Conservation (phyloP, 2,329 filamentous ascomycete genomes). For the Blumeria hordei region DNA sequence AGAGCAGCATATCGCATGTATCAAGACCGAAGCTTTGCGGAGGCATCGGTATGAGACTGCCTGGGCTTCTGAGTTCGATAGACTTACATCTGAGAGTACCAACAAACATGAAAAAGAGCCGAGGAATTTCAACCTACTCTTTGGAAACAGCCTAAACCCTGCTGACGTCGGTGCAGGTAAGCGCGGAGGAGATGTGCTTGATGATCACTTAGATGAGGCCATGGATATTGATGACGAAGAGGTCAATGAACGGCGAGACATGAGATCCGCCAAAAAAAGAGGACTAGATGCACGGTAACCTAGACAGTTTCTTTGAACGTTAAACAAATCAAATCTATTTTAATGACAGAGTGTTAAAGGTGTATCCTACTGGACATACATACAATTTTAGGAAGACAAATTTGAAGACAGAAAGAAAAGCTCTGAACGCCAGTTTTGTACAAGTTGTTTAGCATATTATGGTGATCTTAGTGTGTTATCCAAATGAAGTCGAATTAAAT, state of each 20-base stretch:
- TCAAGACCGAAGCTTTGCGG: constrained; percentile 32
- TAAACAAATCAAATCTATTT: too few relatives aligned
- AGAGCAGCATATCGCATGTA: constrained; percentile 45
- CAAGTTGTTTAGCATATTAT: too few relatives aligned
- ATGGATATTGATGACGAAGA: constrained; percentile 30
- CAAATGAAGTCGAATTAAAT: background rate
- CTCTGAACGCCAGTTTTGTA: too few relatives aligned
- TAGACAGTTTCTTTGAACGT: too few relatives aligned
- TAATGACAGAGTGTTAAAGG: too few relatives aligned
- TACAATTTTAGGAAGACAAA: too few relatives aligned
- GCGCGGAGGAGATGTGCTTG: too few relatives aligned
- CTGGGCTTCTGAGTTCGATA: constrained; percentile 12
- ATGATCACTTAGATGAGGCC: constrained; percentile 12
- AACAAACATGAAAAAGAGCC: constrained; percentile 20
- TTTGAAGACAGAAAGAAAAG: too few relatives aligned
- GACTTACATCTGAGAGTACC: constrained; percentile 2
- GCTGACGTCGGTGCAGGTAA: background rate
- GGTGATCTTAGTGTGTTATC: too few relatives aligned
- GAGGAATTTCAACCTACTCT: constrained; percentile 18
- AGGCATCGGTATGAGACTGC: constrained; percentile 21
- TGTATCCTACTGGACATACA: too few relatives aligned
- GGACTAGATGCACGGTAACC: background rate
- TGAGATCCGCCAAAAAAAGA: background rate
- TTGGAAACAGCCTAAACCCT: too few relatives aligned
- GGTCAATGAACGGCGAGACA: background rate